phyloP scores from a whole-genome alignment of 495 filamentous ascomycete species.

The Cryomyces antarcticus region DNA sequence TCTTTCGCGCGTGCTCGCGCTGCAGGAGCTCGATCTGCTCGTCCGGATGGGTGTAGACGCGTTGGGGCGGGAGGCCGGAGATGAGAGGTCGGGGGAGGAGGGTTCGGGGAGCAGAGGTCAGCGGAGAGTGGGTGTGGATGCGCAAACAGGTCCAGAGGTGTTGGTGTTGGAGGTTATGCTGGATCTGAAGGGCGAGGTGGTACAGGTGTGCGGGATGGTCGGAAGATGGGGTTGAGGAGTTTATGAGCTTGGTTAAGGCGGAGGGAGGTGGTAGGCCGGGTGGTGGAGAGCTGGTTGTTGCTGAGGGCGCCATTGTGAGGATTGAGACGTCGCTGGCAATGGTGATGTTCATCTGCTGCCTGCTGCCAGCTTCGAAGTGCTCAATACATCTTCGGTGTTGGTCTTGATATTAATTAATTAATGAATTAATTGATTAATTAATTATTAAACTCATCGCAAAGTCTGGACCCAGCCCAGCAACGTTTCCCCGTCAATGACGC shows the following conservation, averaged over 20 bases:
- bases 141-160: constrained; percentile 64
- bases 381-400: no score
- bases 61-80: constrained; percentile 70
- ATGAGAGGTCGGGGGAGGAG: constrained; percentile 43
- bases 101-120: constrained; percentile 7
- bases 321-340: not conserved
- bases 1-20: constrained; percentile 6
- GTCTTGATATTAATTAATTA: no score
- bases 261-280: constrained; percentile 4
- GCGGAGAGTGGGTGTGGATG: constrained; percentile 33
- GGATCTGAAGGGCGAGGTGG: constrained; percentile 42
- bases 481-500: no score
- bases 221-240: constrained; percentile 7
- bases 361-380: no score
- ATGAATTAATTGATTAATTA: no score
- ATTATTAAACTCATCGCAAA: no score
- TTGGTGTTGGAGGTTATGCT: constrained; percentile 67
- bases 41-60: constrained; percentile 81
- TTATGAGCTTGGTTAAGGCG: constrained; percentile 14
- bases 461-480: no score
- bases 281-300: not conserved
- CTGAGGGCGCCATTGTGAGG: not conserved
- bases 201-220: constrained; percentile 14
- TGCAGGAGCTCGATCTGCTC: constrained; percentile 67
- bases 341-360: no score